Conservation (phyloP, 768 basidiomycete genomes). For the Ramaria rubella region DNA sequence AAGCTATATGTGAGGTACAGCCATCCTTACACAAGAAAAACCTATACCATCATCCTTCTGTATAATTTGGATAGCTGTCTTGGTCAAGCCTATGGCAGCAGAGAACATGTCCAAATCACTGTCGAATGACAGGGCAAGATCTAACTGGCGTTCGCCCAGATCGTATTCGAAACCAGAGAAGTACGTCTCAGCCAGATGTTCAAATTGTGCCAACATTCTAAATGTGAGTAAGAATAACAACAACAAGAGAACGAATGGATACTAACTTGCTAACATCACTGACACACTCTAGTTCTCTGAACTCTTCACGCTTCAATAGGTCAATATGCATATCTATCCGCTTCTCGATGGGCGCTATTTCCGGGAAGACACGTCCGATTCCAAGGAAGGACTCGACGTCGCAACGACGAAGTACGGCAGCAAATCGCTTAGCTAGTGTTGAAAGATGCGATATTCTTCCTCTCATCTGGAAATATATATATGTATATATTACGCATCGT, state of each 20-base stretch:
- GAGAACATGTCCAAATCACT: constrained; percentile 91
- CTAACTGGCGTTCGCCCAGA: constrained; percentile 83
- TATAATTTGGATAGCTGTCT: constrained; percentile 72
- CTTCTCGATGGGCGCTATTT: constrained; percentile 84
- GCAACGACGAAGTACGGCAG: constrained; percentile 72
- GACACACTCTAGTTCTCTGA: constrained; percentile 90
- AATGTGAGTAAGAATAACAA: background rate
- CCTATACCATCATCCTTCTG: constrained; percentile 68
- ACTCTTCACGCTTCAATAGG: constrained; percentile 77
- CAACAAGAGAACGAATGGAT: background rate
- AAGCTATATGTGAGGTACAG: background rate
- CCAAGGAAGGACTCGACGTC: constrained; percentile 82
- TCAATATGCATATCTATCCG: constrained; percentile 90
- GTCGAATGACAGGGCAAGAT: constrained; percentile 75
- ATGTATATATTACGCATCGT: background rate
- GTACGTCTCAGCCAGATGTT: constrained; percentile 84
- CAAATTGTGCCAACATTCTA: constrained; percentile 90
- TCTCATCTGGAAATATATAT: constrained; percentile 53
- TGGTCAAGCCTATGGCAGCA: constrained; percentile 83
- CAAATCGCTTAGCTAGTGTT: constrained; percentile 83
- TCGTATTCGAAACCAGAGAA: constrained; percentile 81
- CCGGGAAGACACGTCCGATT: constrained; percentile 75
- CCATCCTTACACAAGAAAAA: background rate
- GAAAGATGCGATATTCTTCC: constrained; percentile 76
- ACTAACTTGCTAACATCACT: constrained; percentile 71